Base-by-base conservation (phyloP, 768 basidiomycete species). In the Clavaria fumosa region DNA sequence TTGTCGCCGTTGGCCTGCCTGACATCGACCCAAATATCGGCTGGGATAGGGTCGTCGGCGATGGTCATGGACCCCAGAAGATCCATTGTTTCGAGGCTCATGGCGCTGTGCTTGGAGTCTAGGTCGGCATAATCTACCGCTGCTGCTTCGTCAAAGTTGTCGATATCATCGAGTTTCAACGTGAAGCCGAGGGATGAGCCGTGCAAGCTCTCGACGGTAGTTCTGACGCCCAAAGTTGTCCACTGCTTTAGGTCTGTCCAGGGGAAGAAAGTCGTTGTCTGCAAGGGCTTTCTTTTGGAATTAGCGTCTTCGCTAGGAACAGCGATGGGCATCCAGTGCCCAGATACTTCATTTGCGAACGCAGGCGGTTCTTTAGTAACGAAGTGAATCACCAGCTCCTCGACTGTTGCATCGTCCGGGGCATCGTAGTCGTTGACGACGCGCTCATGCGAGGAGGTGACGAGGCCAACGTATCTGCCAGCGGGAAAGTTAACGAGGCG, bases 311-410 rank as follows among this genome's bases (percentile, higher is more conserved):
- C 12, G 11, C 22, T 14, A n/a, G 35, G 35, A n/a, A n/a, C n/a
- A 17, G 23, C 9, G 5, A 36, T 36, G 11, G 35, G 35, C 9
- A 36, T 5, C 11, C 22, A 36, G 15, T 21, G 22, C 3, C 17
- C 12, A 11, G 20, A 22, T 19, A 23, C 9, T 14, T 21, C 12
- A 5, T n/a, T 12, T 22, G 19, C 22, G 14, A 24, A 23, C 10
- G 35, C 22, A 21, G 22, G 3, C 3, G 18, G 11, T n/a, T n/a
- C n/a, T 22, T 18, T 21, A 22, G 35, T 14, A 12, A 36, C 35
- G 19, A 23, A 36, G n/a, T 36, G 35, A 24, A 36, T 24, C 4
- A 23, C 19, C 9, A 36, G 11, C 35, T 36, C 35, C 14, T 36
- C 26, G 12, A 23, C n/a, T 19, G 11, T 4, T 11, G 11, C 35